Base-by-base conservation (phyloP, 306 rosid genomes). In the Inga laurina region DNA sequence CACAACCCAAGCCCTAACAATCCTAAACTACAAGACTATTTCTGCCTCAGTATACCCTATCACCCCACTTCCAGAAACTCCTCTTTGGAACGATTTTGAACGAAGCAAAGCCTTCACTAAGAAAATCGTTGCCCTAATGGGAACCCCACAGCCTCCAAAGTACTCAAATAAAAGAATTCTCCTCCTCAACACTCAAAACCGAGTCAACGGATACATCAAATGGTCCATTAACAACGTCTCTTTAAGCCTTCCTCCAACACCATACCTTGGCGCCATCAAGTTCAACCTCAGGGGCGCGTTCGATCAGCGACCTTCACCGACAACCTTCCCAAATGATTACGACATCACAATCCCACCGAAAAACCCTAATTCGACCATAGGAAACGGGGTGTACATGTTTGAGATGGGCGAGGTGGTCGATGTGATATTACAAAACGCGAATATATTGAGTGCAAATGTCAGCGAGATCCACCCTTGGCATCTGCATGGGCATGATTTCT, bases 401-500 rank as follows among this genome's bases (percentile, higher is more conserved):
- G 19, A 44, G 2, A 14, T 87, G 3, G 66, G 82, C 0, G 67
- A 85, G 2, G 83, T 86, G 0, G 86, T 93, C 9, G 98, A 95
- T 35, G 89, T 95, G 61, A 89, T 95, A 5, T 79, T 93, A 1
- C 97, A 95, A 32, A 95, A 95, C 39, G 88, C 97, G 0, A 95
- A 95, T 27, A 87, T 85, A 1, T 14, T 95, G 18, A 57, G 0
- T 0, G 82, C 27, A 0, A 92, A 85, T 4, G 83, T 62, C 0
- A 95, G 97, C 76, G 97, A 95, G 62, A 92, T 88, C 19, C 98
- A 95, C 65, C 98, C 98, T 0, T 95, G 97, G 97, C 97, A 95
- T 80, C 82, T 95, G 73, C 98, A 95, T 67, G 98, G 98, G 0
- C 98, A 93, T 70, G 95, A 95, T 24, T 95, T 95, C 34, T 95